Evolutionary conservation across 768 basidiomycete genomes (phyloP), one percentile per base, ranked within the genome.

Genomic region (Psilocybe cyanescens): DNA sequence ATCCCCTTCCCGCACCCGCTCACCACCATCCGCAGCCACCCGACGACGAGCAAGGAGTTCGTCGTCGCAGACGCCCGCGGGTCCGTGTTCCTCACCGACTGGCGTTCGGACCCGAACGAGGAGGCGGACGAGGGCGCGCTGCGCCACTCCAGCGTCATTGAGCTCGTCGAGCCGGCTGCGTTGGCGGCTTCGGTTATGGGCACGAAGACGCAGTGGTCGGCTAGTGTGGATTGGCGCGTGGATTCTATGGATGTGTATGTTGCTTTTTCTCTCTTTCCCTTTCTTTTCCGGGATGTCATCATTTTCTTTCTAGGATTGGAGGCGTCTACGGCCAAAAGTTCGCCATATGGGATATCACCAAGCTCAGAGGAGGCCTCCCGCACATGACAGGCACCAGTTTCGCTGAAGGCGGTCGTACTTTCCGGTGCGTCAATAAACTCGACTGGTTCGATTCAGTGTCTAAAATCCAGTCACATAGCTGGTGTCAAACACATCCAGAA

Each of bases 21-120:
- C 47, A 81, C 78, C 35, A 78, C 88, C 31, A 86, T 94, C 68
- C 78, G 80, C 71, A 82, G 89, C 29, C 93, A 94, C 68, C 86
- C 90, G 2, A 78, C 79, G 12, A 89, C 86, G 31, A 85, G 86
- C 78, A 93, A 90, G 71, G 92, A 92, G 66, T 86, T 94, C 67
- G 80, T 94, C 29, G 88, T 93, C 57, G 83, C 91, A 1, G 92
- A 94, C 74, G 83, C 79, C 57, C 84, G 83, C 37, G 92, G 92
- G 35, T 87, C 86, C 30, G 77, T 94, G 50, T 92, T 88, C 72
- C 72, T 93, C 50, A 86, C 88, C n/a, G 91, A 94, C 75, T 94
- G 92, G 92, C 85, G 89, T 57, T 83, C 87, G 4, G 89, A 92
- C 68, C 88, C 87, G 1, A 80, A 81, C 11, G 81, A 81, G 14